Evolutionary conservation across 208 protist species (phyloP).

Genomic region (Acanthamoeba healyi): DNA sequence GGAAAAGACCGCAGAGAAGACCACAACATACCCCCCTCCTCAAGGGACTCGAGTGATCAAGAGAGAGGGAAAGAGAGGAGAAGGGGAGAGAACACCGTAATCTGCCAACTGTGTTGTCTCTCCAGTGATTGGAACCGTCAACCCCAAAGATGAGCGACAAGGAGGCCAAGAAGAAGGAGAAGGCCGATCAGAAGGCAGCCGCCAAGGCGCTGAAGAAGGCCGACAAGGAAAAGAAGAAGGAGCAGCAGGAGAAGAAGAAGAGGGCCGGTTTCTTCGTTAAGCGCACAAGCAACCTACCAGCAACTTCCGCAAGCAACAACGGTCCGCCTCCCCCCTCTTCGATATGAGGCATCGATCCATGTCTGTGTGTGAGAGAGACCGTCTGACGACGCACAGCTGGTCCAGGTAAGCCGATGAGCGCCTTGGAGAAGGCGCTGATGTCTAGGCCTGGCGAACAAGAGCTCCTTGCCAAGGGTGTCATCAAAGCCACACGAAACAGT

Average conservation of each 20-base stretch:
- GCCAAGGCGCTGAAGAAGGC: slow-evolving; percentile 1
- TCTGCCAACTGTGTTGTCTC: too few relatives aligned
- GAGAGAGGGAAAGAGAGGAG: background rate
- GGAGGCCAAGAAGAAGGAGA: slow-evolving; percentile 49
- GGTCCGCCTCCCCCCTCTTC: background rate
- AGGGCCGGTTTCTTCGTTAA: background rate
- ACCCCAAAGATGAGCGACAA: slow-evolving; percentile 21
- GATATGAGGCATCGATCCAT: background rate
- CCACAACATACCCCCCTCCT: too few relatives aligned
- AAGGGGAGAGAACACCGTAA: too few relatives aligned
- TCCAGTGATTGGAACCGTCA: too few relatives aligned
- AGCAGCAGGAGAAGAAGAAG: slow-evolving; percentile 20
- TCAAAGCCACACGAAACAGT: slow-evolving; percentile 58
- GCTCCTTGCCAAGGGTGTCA: slow-evolving; percentile 43
- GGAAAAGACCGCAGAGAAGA: too few relatives aligned
- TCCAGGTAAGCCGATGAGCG: background rate
- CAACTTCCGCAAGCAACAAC: background rate
- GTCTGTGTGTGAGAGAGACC: too few relatives aligned
- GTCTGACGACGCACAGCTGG: background rate
- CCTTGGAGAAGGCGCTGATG: background rate
- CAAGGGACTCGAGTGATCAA: too few relatives aligned
- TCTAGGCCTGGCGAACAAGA: background rate
- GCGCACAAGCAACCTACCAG: background rate
- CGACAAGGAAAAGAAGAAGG: slow-evolving; percentile 41
- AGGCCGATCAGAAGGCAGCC: background rate